Evolutionary conservation across 169 alveolate genomes (phyloP), one percentile per base, ranked within the genome.

Genomic region (Theileria parva): DNA sequence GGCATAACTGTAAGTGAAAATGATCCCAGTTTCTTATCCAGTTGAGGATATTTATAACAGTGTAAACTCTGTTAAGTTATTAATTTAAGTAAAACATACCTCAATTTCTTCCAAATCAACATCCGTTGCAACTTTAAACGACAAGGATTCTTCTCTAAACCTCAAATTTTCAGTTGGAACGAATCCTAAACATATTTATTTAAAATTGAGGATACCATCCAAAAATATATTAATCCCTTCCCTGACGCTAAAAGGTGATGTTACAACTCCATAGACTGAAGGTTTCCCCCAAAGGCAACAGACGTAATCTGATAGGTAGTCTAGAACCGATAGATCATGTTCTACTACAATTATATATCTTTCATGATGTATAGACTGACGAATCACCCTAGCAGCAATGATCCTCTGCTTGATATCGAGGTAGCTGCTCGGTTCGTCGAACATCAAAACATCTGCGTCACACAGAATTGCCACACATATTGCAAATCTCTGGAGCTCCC

Each of bases 251-350:
- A 95, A 97, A 28, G 99, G 99, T 92, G 97, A 93, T n/a, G 99
- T 97, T 13, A 98, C 99, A 1, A 98, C 99, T n/a, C 99, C 99
- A 88, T 98, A 98, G 37, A 97, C 99, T 28, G 99, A 98, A 25
- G 99, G 98, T 74, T 91, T 88, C 23, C 99, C 99, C 97, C 99
- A 98, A 64, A 98, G 95, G 69, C 99, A 97, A 85, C 99, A 98
- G 21, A 98, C 95, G 90, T 93, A 96, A 89, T 98, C 99, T 30
- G 99, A 96, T 72, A 98, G 86, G 88, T 98, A 98, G 91, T 98
- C 99, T 74, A 98, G 91, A 48, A 98, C 98, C n/a, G 99, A 96
- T 73, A 98, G 92, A 86, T 98, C 99, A 92, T 98, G 99, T 92
- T 98, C 99, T 2, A 96, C 99, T 60, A 95, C 98, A 53, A 98